These are phyloP conservation scores for Mycogone perniciosa DNA, from an alignment of 2,329 filamentous ascomycete species.

Conservation along the genomic window DNA sequence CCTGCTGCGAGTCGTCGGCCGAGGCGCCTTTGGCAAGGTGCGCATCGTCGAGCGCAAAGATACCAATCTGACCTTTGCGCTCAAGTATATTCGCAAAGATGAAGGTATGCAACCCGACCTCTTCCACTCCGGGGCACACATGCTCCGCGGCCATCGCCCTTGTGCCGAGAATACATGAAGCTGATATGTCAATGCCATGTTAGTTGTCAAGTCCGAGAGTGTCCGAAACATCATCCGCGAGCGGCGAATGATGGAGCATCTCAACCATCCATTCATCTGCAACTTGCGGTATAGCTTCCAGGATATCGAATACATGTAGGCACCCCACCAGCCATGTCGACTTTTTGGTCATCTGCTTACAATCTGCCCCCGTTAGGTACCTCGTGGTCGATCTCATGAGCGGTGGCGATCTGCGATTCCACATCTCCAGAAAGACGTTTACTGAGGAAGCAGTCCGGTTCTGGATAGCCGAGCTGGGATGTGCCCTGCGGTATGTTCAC, in stretches of 20 bases:
- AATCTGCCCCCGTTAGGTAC: constrained; percentile 55
- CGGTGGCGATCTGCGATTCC: constrained; percentile 91
- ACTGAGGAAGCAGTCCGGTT: constrained; percentile 95
- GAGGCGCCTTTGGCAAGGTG: constrained; percentile 97
- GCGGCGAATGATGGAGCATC: constrained; percentile 93
- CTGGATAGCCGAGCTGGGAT: constrained; percentile 93
- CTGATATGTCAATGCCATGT: constrained; percentile 20
- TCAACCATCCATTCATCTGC: constrained; percentile 97
- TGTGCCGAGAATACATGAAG: neutral
- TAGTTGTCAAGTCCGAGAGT: constrained; percentile 94
- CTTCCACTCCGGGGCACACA: neutral
- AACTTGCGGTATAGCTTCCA: constrained; percentile 99
- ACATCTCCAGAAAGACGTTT: constrained; percentile 96
- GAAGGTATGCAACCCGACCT: constrained; percentile 58
- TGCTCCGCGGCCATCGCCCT: neutral
- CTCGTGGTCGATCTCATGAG: constrained; percentile 98
- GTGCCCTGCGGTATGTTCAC: constrained; percentile 83
- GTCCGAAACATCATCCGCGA: constrained; percentile 98
- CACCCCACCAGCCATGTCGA: constrained; percentile 11
- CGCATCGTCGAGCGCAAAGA: constrained; percentile 98
- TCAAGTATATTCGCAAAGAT: constrained; percentile 99
- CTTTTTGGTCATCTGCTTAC: neutral
- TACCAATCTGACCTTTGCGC: constrained; percentile 83
- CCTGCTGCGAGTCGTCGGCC: constrained; percentile 87
- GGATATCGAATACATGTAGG: constrained; percentile 96